Evolutionary conservation across 352 stramenopile genomes (phyloP).

Genomic region (Globisporangium radiosum): DNA sequence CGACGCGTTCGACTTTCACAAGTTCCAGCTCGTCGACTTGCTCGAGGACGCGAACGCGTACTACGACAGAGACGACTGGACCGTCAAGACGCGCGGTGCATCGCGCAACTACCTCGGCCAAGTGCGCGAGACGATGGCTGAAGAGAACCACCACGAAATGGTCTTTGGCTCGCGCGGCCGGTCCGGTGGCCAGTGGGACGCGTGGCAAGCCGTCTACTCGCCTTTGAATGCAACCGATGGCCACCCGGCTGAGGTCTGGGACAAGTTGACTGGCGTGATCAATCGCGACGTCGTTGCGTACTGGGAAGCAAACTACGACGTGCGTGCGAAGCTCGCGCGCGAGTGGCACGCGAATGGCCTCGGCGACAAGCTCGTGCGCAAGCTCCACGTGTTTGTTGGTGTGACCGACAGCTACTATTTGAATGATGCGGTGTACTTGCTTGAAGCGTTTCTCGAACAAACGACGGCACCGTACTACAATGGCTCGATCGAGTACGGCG

Average conservation of each 20-base stretch:
- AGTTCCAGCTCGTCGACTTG: slow-evolving; percentile 68
- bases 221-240: slow-evolving; percentile 53
- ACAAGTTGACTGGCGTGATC: slow-evolving; percentile 64
- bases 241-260: slow-evolving; percentile 53
- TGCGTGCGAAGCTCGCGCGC: slow-evolving; percentile 59
- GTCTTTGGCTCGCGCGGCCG: slow-evolving; percentile 51
- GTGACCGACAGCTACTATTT: slow-evolving; percentile 76
- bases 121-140: slow-evolving; percentile 63
- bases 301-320: slow-evolving; percentile 63
- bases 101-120: slow-evolving; percentile 59
- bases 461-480: slow-evolving; percentile 65
- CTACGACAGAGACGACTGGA: slow-evolving; percentile 63
- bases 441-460: slow-evolving; percentile 60
- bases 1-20: slow-evolving; percentile 68
- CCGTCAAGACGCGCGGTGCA: slow-evolving; percentile 55
- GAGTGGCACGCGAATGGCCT: slow-evolving; percentile 47
- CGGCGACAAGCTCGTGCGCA: slow-evolving; percentile 63
- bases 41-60: slow-evolving; percentile 62
- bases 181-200: slow-evolving; percentile 68
- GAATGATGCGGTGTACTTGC: slow-evolving; percentile 63
- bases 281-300: slow-evolving; percentile 48
- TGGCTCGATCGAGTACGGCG: slow-evolving; percentile 61
- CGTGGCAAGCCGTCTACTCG: slow-evolving; percentile 69
- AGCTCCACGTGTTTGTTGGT: slow-evolving; percentile 67
- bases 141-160: slow-evolving; percentile 74